Conservation (phyloP, 164 flowering plant genomes). For the Malania oleifera region DNA sequence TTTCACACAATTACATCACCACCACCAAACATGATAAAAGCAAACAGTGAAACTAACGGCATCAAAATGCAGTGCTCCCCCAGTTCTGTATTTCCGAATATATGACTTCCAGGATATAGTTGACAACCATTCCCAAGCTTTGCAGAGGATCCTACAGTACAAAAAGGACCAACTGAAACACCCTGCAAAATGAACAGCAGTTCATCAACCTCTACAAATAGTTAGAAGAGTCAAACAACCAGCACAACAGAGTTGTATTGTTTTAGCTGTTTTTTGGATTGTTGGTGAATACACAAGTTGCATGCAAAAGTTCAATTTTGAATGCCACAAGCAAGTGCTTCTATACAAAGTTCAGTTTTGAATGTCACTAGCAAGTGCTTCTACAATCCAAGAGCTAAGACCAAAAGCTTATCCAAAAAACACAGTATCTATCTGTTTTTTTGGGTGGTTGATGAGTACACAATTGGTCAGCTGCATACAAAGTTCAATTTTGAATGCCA, state of each 20-base stretch:
- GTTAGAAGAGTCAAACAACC: not conserved
- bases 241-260: not conserved
- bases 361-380: too few species aligned
- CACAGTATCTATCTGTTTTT: too few species aligned
- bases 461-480: too few species aligned
- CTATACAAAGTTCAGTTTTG: too few species aligned
- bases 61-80: slow-evolving; percentile 64
- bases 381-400: too few species aligned
- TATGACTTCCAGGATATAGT: slow-evolving; percentile 72
- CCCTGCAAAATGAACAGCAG: slow-evolving; percentile 36
- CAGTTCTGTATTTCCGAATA: slow-evolving; percentile 78
- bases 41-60: slow-evolving; percentile 47
- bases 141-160: slow-evolving; percentile 67
- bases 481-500: too few species aligned
- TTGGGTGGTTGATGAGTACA: too few species aligned
- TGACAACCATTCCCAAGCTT: slow-evolving; percentile 73
- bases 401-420: too few species aligned
- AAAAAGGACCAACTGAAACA: slow-evolving; percentile 81
- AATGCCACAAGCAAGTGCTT: too few species aligned
- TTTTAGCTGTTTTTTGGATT: not conserved
- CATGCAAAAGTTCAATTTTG: too few species aligned
- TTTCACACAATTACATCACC: slow-evolving; percentile 2
- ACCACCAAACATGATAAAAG: slow-evolving; percentile 1
- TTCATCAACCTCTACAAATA: not conserved
- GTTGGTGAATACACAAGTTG: too few species aligned